Evolutionary conservation across 2,329 filamentous ascomycete genomes (phyloP), one percentile per base, ranked within the genome.

Genomic region (Paracorniculantispora psalliotae): DNA sequence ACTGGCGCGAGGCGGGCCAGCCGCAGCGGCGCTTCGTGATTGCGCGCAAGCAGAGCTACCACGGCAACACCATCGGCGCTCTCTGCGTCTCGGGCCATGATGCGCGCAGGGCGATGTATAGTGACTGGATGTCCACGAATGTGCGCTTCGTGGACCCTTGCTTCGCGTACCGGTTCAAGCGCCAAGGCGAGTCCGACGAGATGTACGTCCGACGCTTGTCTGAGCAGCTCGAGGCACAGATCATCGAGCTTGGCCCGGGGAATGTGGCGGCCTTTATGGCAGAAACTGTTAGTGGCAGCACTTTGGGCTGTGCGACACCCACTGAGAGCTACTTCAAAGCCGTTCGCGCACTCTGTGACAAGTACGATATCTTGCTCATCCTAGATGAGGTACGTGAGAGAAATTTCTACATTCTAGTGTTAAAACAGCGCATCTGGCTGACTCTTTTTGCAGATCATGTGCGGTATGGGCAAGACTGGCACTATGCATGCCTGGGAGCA

Each of bases 221-320:
- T 2, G 69, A 79, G 17, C 86, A 91, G 68, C 73, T 92, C 3
- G 87, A 90, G 23, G 75, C 73, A 6, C 84, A 88, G 63, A 90
- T 91, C 64, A 75, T 81, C 63, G 73, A 79, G 8, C 67, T 90
- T 1, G 88, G 87, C 0, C 80, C 87, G 0, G 77, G 84, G 0
- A 87, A 77, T 0, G 86, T 91, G 0, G 87, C 83, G 60, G 88
- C 85, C 1, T 90, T 91, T 66, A 79, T 91, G 35, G 84, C 85
- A 1, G 89, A 92, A 70, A 86, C 88, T 0, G 79, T 91, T 6
- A 86, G 89, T 35, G 88, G 89, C 9, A 86, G 88, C 25, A 70
- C 69, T 3, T 61, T 91, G 0, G 90, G 88, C 0, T 91, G 86
- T 65, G 84, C 90, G 1, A 80, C 86, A 1, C 76, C 87, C 0